These are phyloP conservation scores for Botrytis paeoniae DNA, from an alignment of 2,329 filamentous ascomycete genomes.

Conservation along the genomic window DNA sequence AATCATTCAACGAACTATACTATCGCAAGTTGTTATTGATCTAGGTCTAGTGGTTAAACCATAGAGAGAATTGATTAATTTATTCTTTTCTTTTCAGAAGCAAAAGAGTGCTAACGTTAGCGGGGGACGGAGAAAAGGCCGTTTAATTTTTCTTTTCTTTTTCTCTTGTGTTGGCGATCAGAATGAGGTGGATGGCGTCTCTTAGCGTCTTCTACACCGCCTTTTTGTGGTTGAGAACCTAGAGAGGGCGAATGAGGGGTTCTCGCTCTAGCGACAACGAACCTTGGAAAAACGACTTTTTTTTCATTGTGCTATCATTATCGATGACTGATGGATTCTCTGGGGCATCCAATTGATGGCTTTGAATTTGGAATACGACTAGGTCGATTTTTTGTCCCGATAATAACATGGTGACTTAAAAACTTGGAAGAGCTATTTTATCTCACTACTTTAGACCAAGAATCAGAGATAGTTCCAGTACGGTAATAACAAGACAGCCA, in stretches of 20 bases:
- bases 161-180: constrained; percentile 19
- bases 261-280: constrained; percentile 8
- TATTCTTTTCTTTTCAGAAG: not conserved
- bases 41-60: not conserved
- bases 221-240: constrained; percentile 21
- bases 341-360: not conserved
- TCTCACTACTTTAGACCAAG: not conserved
- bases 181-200: constrained; percentile 19
- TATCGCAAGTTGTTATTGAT: not conserved
- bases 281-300: constrained; percentile 8
- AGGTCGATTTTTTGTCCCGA: not conserved
- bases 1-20: not conserved
- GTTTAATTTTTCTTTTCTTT: constrained; percentile 21
- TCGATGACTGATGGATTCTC: constrained; percentile 6
- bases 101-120: not conserved
- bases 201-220: constrained; percentile 33
- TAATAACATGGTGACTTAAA: not conserved
- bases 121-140: constrained; percentile 10
- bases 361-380: not conserved
- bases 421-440: not conserved
- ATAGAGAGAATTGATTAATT: not conserved
- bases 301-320: not conserved
- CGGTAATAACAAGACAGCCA: constrained; percentile 2
- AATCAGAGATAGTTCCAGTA: not conserved
- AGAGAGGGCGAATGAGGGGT: constrained; percentile 14